phyloP scores from a whole-genome alignment of 2,329 filamentous ascomycete genomes.

The Fusarium sp. region DNA sequence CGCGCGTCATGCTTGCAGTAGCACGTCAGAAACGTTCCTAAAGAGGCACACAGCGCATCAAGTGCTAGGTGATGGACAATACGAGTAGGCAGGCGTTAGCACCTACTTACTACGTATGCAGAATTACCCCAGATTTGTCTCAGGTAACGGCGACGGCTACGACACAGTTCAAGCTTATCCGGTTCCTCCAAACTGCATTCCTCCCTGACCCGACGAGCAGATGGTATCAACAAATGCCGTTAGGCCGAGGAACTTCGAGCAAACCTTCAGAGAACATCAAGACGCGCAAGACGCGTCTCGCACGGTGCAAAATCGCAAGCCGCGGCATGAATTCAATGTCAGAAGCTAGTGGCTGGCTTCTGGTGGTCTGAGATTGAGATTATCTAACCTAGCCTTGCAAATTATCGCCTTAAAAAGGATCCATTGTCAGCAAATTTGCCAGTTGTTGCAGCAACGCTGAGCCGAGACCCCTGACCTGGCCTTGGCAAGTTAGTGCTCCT shows the following conservation, averaged over 20 bases:
- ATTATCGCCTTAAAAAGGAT: constrained; percentile 25
- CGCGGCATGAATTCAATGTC: constrained; percentile 23
- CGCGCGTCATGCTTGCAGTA: constrained; percentile 38
- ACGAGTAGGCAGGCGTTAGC: constrained; percentile 13
- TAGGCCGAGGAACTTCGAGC: constrained; percentile 31
- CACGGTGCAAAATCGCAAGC: constrained; percentile 16
- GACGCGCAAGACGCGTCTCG: constrained; percentile 14
- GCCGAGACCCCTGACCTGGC: constrained; percentile 34
- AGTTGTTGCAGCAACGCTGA: constrained; percentile 50
- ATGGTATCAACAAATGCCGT: constrained; percentile 18
- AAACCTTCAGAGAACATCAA: constrained; percentile 6
- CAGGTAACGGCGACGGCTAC: constrained; percentile 21
- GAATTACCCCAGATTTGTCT: constrained; percentile 38
- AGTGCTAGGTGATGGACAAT: constrained; percentile 7
- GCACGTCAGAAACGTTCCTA: background rate
- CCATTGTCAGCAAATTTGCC: constrained; percentile 34
- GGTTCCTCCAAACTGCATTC: background rate
- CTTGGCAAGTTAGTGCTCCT: constrained; percentile 38
- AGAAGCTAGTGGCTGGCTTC: constrained; percentile 17
- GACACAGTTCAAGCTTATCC: constrained; percentile 16
- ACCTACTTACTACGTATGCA: constrained; percentile 2
- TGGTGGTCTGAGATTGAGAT: constrained; percentile 34
- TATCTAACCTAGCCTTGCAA: constrained; percentile 24
- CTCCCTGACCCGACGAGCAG: constrained; percentile 12
- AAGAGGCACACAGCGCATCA: constrained; percentile 12